Percentiles rank a stretch among this genome's conserved stretches.
These are phyloP conservation scores for Pezicula radicicola DNA, from an alignment of 2,329 filamentous ascomycete species.

Conservation along the genomic window DNA sequence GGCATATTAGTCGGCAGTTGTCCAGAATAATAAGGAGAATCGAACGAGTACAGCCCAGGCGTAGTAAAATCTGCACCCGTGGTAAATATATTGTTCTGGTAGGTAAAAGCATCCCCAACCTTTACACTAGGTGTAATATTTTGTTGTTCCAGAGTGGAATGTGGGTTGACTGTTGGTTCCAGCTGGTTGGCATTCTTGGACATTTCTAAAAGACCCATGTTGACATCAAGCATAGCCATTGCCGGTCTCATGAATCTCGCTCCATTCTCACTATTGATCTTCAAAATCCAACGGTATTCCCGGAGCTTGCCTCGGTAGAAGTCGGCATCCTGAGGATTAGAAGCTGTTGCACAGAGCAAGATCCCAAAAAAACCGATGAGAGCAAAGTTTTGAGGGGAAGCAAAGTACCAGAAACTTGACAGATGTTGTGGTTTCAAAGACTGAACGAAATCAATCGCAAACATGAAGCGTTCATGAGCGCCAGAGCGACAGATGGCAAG, in stretches of 20 bases:
- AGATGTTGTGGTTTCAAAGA: conserved; percentile 42
- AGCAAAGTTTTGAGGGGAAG: conserved; percentile 40
- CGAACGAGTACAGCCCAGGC: conserved; percentile 13
- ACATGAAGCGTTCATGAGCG: conserved; percentile 36
- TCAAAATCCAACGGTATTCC: conserved; percentile 24
- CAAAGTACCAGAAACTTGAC: conserved; percentile 44
- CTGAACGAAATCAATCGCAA: conserved; percentile 37
- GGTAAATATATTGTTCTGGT: conserved; percentile 4
- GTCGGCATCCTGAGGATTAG: conserved; percentile 17
- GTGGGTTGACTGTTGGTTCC: not conserved
- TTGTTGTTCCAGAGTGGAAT: conserved; percentile 2
- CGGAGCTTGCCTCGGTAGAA: conserved; percentile 20
- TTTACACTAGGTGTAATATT: not conserved
- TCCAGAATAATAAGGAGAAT: conserved; percentile 11
- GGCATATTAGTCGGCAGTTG: conserved; percentile 4
- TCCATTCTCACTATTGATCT: conserved; percentile 25
- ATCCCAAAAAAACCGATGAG: conserved; percentile 39
- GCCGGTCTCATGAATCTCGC: conserved; percentile 22
- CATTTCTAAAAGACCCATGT: conserved; percentile 15
- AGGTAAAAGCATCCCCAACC: conserved; percentile 7
- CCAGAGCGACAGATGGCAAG: conserved; percentile 25
- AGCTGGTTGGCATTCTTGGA: conserved; percentile 1
- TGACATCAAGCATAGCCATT: conserved; percentile 21
- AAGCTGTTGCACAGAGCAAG: conserved; percentile 27
- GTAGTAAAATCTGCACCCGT: conserved; percentile 10